Evolutionary conservation across 805 yeast species (phyloP), one percentile per base, ranked within the genome.

Genomic region (Peterozyma toletana): DNA sequence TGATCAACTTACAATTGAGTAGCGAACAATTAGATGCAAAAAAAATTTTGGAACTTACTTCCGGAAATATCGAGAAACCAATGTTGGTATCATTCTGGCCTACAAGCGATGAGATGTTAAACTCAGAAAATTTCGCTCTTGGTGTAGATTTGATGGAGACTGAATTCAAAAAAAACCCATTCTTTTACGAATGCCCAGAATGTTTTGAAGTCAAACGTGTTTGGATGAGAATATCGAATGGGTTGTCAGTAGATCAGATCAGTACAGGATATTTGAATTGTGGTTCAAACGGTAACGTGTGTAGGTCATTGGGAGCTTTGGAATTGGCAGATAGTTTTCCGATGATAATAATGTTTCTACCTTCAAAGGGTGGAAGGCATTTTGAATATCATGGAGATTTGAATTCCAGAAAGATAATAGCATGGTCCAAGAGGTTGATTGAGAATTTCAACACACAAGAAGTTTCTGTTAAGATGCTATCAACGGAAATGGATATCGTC

Each of bases 21-120:
- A 43, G 37, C 4, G 33, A 15, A 27, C 45, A 55, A 5, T 42
- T 56, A 6, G 57, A 64, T 30, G 63, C 71, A 1, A 68, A 66
- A 41, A 65, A 69, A 11, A 54, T 83, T 52, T 45, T 78, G 38
- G 59, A 67, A 11, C 51, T 80, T 5, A 62, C 83, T 9, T 73
- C 74, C 0, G 86, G 87, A 1, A 66, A 71, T 14, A 55, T 55
- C 6, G 56, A 60, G 1, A 61, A 63, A 27, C 86, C 91, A 2
- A 60, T 67, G 43, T 62, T 85, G 48, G 68, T 85, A 3, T 72
- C 85, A 13, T 79, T 85, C 47, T 83, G 84, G 77, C 89, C 90
- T 2, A 61, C 79, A 2, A 59, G 70, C 5, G 67, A 70, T 38
- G 58, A 71, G 29, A 64, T 73, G 44, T 60, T 68, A 53, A 55